Base-by-base conservation (phyloP, 179 eudicot species). In the Carnegiea gigantea region DNA sequence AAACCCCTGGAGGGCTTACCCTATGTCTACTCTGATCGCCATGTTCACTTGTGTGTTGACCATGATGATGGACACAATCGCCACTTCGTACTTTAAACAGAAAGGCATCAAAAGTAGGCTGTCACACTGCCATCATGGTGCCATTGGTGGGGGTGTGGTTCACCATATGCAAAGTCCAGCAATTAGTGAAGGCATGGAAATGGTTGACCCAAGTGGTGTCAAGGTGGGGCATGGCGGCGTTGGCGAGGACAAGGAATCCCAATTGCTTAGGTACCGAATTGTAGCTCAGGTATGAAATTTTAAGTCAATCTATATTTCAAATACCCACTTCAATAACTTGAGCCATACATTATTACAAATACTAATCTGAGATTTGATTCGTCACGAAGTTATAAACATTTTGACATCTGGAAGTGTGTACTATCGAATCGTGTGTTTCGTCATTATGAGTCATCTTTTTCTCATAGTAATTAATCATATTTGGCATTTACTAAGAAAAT, bases 1-100 rank as follows among this genome's bases (percentile, higher is more conserved):
- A 30, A 86, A 81, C 11, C 97, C 95, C 0, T 92, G 97, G 97
- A 77, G 85, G 15, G 70, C 77, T 9, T 92, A 77, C 46, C 93
- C 94, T 1, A 84, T 90, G 81, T 74, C 93, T 0, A 90, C 94
- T 3, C 86, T 92, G 2, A 87, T 91, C 5, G 87, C 97, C 0
- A 91, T 91, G 94, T 80, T 89, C 18, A 85, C 97, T 1, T 86
- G 90, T 8, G 80, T 92, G 0, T 14, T 81, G 71, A 91, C 97
- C 4, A 84, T 92, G 80, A 90, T 90, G 93, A 88, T 92, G 87
- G 94, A 92, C 44, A 91, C 91, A 0, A 72, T 86, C 17, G 90
- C 93, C 9, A 86, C 89, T 76, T 83, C 93, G n/a, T 87, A 77
- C 43, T 90, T 77, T 77, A 91, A 78, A 84, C 85, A 88, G 77